Conservation (phyloP, 345 rosid species). For the Alliaria petiolata region DNA sequence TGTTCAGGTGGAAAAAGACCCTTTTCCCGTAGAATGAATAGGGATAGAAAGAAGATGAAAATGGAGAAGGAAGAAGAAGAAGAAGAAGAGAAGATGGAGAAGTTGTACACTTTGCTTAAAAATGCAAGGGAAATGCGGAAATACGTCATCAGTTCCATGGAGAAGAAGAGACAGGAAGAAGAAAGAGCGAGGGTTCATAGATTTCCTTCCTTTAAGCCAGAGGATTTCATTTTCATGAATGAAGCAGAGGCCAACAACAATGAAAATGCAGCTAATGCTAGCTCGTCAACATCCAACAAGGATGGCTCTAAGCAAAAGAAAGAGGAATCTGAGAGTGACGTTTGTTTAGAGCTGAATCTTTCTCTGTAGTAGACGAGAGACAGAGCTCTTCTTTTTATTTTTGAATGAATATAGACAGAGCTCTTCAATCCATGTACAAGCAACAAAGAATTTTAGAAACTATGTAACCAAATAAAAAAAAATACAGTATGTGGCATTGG, state of each 20-base stretch:
- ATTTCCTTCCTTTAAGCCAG: constrained; percentile 46
- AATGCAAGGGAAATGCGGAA: constrained; percentile 41
- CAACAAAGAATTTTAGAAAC: constrained; percentile 11
- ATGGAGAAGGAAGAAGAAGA: constrained; percentile 39
- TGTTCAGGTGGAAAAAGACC: too few species aligned
- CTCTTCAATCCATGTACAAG: constrained; percentile 1
- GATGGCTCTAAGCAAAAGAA: constrained; percentile 16
- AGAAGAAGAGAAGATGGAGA: constrained; percentile 50
- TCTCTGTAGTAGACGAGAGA: constrained; percentile 36
- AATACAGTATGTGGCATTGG: neutral
- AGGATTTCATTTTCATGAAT: constrained; percentile 41
- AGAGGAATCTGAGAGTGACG: constrained; percentile 7
- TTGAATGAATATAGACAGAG: too few species aligned
- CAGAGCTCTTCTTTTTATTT: too few species aligned
- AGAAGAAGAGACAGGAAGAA: constrained; percentile 6
- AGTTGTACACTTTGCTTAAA: constrained; percentile 51
- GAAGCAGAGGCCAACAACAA: neutral
- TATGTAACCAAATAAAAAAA: neutral
- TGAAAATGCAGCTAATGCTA: neutral
- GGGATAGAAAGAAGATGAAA: constrained; percentile 42
- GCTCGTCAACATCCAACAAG: constrained; percentile 20
- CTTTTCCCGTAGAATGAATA: constrained; percentile 38
- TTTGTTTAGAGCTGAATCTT: constrained; percentile 46
- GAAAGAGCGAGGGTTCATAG: constrained; percentile 20
- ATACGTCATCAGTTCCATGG: constrained; percentile 16